Base-by-base conservation (phyloP, 2,329 filamentous ascomycete genomes). In the Cladosporium sp. region DNA sequence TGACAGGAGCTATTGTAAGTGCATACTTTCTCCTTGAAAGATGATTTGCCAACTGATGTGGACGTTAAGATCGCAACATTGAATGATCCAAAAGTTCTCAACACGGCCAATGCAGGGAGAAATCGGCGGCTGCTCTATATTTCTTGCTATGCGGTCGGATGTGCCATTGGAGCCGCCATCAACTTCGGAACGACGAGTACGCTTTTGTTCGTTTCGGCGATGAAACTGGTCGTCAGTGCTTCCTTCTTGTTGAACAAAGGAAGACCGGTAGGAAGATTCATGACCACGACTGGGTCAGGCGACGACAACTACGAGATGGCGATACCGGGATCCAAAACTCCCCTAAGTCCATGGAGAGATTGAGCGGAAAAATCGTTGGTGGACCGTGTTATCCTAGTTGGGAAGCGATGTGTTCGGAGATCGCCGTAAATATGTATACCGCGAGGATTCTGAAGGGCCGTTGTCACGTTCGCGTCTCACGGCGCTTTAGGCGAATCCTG, bases 181-280 rank as follows among this genome's bases (percentile, higher is more conserved):
- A 50, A 19, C 7, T 15, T 54, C 35, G 42, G 57, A 34, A 37
- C 60, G 2, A 39, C 50, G 5, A 35, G 60, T 10, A 53, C 56
- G 4, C 40, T 66, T 2, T 49, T 66, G 1, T 24, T 66, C 9
- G 59, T 62, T 3, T 63, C 53, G 2, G 35, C 49, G 9, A 19
- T 61, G 10, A 66, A 66, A 45, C 17, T 35, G 25, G 15, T 62
- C 9, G 61, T 63, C 40, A 64, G 60, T 1, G 32, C 61, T 13
- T 61, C 61, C 37, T 65, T 65, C 55, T n/a, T 66, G 10, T 57
- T 64, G 34, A 65, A 65, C 53, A 60, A 42, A 47, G 52, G 52
- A 10, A 13, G 13, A 37, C 12, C 40, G 34, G 47, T 37, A 22
- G 42, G 8, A n/a, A 56, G 28, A 44, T 53, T 25, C 45, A 44